phyloP scores from a whole-genome alignment of 2,329 filamentous ascomycete genomes.

The Cucurbitaria berberidis region DNA sequence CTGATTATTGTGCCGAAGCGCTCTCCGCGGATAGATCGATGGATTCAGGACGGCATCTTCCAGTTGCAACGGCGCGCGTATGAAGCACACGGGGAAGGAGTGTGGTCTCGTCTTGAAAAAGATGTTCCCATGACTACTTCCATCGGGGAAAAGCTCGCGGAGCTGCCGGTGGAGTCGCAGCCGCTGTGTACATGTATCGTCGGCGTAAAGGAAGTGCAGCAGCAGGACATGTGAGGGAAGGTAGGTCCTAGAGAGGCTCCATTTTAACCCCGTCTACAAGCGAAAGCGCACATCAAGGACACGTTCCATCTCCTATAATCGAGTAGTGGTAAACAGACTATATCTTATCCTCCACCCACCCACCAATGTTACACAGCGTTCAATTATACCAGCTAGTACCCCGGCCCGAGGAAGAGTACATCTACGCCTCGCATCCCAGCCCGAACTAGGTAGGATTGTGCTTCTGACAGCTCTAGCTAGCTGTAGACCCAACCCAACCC shows the following conservation, averaged over 20 bases:
- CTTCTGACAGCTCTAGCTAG: neutral
- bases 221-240: neutral
- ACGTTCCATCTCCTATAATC: no score
- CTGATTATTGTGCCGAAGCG: slow-evolving; percentile 20
- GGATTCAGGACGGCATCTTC: slow-evolving; percentile 33
- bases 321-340: no score
- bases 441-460: no score
- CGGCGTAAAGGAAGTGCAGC: neutral
- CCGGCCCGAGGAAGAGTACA: no score
- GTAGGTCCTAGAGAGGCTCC: no score
- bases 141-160: neutral
- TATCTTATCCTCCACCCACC: no score
- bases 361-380: neutral
- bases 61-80: slow-evolving; percentile 30
- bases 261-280: no score
- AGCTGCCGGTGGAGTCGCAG: slow-evolving; percentile 2
- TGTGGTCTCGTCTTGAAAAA: slow-evolving; percentile 3
- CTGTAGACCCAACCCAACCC: no score
- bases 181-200: neutral
- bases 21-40: slow-evolving; percentile 29
- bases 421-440: no score
- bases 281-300: no score
- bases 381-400: no score
- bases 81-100: slow-evolving; percentile 11
- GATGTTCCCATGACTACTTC: slow-evolving; percentile 3